Evolutionary conservation across 768 basidiomycete genomes (phyloP), one percentile per base, ranked within the genome.

Genomic region (Asterophora parasitica): DNA sequence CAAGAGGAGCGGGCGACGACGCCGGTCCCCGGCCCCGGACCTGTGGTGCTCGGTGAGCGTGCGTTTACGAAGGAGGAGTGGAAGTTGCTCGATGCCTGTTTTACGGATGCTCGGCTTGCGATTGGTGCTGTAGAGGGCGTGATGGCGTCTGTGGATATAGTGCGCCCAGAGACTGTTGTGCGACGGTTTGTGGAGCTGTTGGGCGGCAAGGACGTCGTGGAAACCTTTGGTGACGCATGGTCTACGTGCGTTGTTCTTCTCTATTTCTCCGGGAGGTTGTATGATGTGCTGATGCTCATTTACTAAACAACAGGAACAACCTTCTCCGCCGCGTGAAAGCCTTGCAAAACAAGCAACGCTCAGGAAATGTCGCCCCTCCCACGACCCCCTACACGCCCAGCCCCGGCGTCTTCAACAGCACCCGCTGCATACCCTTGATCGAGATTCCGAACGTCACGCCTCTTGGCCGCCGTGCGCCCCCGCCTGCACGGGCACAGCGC

Each of bases 21-120:
- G 13, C 19, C 27, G 16, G 16, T 36, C 0, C 16, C 20, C 4
- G 39, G 17, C n/a, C 23, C 20, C 28, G 3, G 30, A 28, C 9
- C 19, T 19, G 5, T 16, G 4, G 56, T 45, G 30, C 28, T 20
- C 8, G 45, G 34, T 16, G 52, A 61, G 42, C 58, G 62, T 13
- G 67, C 64, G 33, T 93, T 90, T 90, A 71, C 74, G 3, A 85
- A 83, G 58, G 77, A 78, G 16, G 85, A 91, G 43, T 93, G 90
- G 90, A 90, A 85, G 61, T 59, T 72, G 40, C 70, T 93, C 41
- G 90, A 92, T 62, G 78, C 77, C 17, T 88, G 86, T 57, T 84
- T 91, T 52, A 83, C 85, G 9, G 84, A 87, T 44, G 81, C 84
- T 60, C 71, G 85, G 27, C 62, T 85, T 11, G 72, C 74, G 2